Base-by-base conservation (phyloP, 768 basidiomycete species). In the Piloderma croceum region DNA sequence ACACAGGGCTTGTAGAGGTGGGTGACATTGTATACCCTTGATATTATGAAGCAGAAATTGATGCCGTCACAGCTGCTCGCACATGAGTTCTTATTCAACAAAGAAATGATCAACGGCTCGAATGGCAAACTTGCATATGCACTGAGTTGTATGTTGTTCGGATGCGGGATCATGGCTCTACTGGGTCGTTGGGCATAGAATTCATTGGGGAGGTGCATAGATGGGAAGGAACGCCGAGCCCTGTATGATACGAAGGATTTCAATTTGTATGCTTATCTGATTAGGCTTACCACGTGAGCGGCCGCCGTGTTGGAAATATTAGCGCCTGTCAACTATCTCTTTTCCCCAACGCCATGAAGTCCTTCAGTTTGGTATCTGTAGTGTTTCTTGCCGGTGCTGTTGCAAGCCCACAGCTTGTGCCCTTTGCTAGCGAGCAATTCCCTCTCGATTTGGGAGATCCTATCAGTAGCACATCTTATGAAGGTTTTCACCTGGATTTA, bases 81-180 rank as follows among this genome's bases (percentile, higher is more conserved):
- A 1, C 93, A 96, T 57, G 94, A 97, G 54, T 96, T 98, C 63
- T 56, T 98, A 29, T 91, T 94, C 65, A 91, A 79, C 67, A 77
- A 81, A 43, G 77, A 88, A 42, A 89, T 92, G 83, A 77, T 83
- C 59, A 69, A 76, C n/a, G 75, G 74, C 4, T 77, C 79, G 5
- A 77, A 76, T 39, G 52, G 60, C 20, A 78, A 79, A 52, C 62
- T 94, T n/a, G 61, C 70, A 0, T 94, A 87, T 47, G 81, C 88
- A 6, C 46, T 90, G 45, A 60, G 63, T n/a, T 82, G 78, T 50
- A 90, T 96, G 81, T 48, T 83, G n/a, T 44, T 81, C 7, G 93
- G 93, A 7, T 82, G 81, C 19, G 90, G 71, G 1, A 38, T 96
- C n/a, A 97, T 97, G 93, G 80, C 90, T 1, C 69, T 96, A 7